phyloP scores from a whole-genome alignment of 345 rosid species.

The rapeseed (Brassica napus) region DNA sequence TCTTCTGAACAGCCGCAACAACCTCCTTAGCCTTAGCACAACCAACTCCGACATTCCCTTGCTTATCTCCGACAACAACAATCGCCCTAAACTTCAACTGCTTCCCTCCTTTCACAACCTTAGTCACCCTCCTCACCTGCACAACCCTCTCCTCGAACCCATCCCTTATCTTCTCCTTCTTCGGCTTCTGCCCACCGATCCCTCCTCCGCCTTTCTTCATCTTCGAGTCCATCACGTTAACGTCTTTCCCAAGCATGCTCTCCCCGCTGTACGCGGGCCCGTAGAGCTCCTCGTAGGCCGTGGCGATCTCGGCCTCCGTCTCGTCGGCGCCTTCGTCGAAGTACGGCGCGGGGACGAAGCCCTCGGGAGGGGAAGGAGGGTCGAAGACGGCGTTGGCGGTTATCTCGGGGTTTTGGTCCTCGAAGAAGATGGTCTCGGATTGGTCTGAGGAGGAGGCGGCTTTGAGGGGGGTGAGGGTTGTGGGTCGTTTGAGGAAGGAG shows the following conservation, averaged over 20 bases:
- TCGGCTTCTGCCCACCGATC: conserved; percentile 47
- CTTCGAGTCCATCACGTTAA: conserved; percentile 68
- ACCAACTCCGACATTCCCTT: conserved; percentile 84
- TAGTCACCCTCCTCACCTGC: conserved; percentile 78
- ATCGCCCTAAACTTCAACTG: conserved; percentile 74
- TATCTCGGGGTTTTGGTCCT: conserved; percentile 40
- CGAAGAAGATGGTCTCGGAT: conserved; percentile 56
- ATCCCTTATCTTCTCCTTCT: conserved; percentile 64
- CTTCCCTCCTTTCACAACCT: conserved; percentile 94
- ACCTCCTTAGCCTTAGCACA: conserved; percentile 89
- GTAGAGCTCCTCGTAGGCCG: conserved; percentile 73
- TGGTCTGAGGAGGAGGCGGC: conserved; percentile 43
- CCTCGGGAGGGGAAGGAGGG: conserved; percentile 67
- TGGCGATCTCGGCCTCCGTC: conserved; percentile 69
- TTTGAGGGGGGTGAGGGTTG: conserved; percentile 31
- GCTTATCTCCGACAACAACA: conserved; percentile 85
- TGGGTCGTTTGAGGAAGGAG: conserved; percentile 31
- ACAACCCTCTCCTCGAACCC: conserved; percentile 91
- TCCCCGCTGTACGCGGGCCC: conserved; percentile 82
- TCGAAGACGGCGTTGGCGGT: conserved; percentile 54
- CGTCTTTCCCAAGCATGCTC: conserved; percentile 58
- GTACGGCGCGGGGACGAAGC: conserved; percentile 52
- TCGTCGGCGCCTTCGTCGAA: conserved; percentile 79
- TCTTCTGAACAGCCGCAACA: conserved; percentile 75
- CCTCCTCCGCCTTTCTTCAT: conserved; percentile 49